phyloP scores from a whole-genome alignment of 2,329 filamentous ascomycete species.

The Balansia obtecta region DNA sequence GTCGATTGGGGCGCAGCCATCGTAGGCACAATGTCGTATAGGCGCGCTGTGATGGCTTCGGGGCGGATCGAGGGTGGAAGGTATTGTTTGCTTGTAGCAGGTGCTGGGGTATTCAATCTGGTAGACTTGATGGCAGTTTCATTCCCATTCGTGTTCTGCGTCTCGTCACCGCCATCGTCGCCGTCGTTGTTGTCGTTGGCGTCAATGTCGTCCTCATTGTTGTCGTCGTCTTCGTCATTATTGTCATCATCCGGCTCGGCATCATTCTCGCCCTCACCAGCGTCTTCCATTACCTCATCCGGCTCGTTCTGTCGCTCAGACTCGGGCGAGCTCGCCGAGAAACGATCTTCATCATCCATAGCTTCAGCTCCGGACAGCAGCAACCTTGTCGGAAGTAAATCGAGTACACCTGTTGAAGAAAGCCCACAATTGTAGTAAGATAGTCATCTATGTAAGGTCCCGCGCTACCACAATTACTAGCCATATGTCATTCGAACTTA shows the following conservation, averaged over 20 bases:
- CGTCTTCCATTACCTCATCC: constrained; percentile 46
- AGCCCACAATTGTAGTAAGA: background rate
- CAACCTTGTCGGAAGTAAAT: background rate
- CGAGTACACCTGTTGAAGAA: no score
- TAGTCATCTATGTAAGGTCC: background rate
- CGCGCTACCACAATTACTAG: no score
- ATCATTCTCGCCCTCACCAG: constrained; percentile 27
- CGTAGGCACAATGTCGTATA: constrained; percentile 93
- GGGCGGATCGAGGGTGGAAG: constrained; percentile 52
- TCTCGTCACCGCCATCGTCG: constrained; percentile 23
- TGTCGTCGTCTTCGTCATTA: constrained; percentile 22
- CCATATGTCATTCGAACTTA: no score
- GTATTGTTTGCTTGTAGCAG: constrained; percentile 7
- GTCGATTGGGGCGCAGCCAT: constrained; percentile 94
- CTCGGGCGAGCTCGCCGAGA: constrained; percentile 19
- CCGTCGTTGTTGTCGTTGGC: constrained; percentile 29
- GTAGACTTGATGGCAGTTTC: constrained; percentile 6
- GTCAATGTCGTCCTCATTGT: constrained; percentile 24
- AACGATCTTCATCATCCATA: constrained; percentile 23
- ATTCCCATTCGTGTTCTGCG: constrained; percentile 13
- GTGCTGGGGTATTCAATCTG: constrained; percentile 18
- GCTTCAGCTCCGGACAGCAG: background rate
- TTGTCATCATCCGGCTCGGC: constrained; percentile 26
- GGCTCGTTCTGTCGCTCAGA: constrained; percentile 30
- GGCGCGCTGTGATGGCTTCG: constrained; percentile 64